Evolutionary conservation across 305 asterid genomes (phyloP), one percentile per base, ranked within the genome.

Genomic region (Fraxinus paxiana): DNA sequence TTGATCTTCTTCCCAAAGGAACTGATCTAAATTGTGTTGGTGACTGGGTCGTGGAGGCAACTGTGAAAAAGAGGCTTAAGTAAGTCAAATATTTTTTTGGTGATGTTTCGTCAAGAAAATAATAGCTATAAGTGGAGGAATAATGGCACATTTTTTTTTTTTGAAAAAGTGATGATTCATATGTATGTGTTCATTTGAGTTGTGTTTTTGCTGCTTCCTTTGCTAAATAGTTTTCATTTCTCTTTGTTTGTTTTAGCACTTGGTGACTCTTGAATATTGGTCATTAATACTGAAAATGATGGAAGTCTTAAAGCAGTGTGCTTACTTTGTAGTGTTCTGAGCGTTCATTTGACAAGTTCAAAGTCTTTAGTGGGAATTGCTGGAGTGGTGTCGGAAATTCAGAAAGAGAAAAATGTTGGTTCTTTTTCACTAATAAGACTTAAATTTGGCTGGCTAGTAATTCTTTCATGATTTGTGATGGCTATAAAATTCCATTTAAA

Each of bases 21-120:
- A 94, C 98, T 74, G 99, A 94, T 88, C 70, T 94, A 80, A 92
- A 96, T 82, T 94, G 98, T 89, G 85, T 96, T 80, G 98, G 99
- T 84, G 99, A 96, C 78, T 94, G 99, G 99, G 97, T 94, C 79
- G 99, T 96, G 83, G 98, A 96, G 84, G 95, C 98, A 59, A 96
- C 99, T 70, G 81, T 92, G 92, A 94, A 92, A 90, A 96, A 96
- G 92, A 96, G 93, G 89, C 90, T 94, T 80, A 96, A 94, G 99
- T 96, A 88, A 91, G 98, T 80, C 65, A 15, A 6, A 28, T 28
- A 28, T 28, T 28, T 28, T n/a, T 28, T 13, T 61, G 13, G 4
- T 31, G 70, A 65, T 30, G 41, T 69, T 69, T 28, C 41, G 4
- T 30, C 38, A 28, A 30, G 75, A 69, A 69, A 69, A 15, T 31